A percentile compares a stretch with the other conserved stretches of the same genome.
These are phyloP conservation scores for Volutella citrinella DNA, from an alignment of 2,329 filamentous ascomycete species.

Conservation along the genomic window DNA sequence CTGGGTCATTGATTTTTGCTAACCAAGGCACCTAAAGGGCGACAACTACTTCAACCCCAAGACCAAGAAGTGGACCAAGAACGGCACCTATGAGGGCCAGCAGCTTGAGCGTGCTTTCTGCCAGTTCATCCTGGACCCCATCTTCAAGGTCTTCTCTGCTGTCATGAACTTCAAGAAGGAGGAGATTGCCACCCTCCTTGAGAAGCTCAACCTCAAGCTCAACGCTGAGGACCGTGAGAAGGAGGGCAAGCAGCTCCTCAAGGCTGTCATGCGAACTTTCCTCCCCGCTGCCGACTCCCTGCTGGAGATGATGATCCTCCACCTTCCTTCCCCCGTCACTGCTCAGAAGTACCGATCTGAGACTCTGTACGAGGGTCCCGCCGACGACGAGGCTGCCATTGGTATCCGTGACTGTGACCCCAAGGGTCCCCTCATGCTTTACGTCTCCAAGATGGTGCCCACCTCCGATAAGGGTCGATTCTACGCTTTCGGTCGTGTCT, in stretches of 20 bases:
- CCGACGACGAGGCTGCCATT: conserved; percentile 87
- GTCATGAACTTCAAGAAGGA: conserved; percentile 99
- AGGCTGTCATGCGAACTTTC: conserved; percentile 98
- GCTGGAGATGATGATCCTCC: conserved; percentile 99
- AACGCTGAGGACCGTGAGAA: conserved; percentile 80
- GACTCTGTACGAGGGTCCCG: conserved; percentile 97
- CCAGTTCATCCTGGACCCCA: conserved; percentile 98
- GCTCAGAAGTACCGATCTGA: conserved; percentile 98
- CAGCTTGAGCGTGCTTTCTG: conserved; percentile 97
- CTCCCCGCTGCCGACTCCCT: conserved; percentile 96
- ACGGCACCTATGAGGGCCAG: conserved; percentile 78
- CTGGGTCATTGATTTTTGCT: background rate
- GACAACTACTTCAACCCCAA: conserved; percentile 99
- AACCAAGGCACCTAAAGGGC: conserved; percentile 44
- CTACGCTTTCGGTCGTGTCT: conserved; percentile 99
- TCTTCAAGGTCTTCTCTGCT: conserved; percentile 96
- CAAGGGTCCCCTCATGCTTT: conserved; percentile 98
- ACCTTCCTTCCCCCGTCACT: conserved; percentile 92
- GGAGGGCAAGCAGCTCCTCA: conserved; percentile 96
- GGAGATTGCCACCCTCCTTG: conserved; percentile 75
- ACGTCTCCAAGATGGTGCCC: conserved; percentile 99
- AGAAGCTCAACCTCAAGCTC: conserved; percentile 96
- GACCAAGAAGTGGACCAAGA: conserved; percentile 99
- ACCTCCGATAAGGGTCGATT: conserved; percentile 99
- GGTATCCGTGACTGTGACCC: conserved; percentile 98